Conservation (phyloP, 1,284 basidiomycete genomes). For the Thecaphora frezii region DNA sequence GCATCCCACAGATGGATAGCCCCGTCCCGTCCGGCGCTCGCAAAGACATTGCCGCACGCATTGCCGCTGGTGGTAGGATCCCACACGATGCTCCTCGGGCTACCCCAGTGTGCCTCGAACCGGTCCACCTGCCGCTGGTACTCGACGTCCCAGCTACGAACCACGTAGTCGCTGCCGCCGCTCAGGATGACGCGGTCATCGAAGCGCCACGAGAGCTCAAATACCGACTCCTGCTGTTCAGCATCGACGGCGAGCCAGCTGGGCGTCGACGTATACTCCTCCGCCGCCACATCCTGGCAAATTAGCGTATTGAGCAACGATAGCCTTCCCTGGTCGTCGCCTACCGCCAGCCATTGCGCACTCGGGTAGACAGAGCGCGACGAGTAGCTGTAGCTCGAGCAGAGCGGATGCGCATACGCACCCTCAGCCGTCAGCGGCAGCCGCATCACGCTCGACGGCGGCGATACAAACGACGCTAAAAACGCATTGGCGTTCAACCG, state of each 20-base stretch:
- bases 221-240: conserved; percentile 29
- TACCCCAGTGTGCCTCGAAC: conserved; percentile 41
- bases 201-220: conserved; percentile 48
- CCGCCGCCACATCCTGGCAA: conserved; percentile 15
- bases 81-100: conserved; percentile 48
- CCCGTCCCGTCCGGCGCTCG: conserved; percentile 53
- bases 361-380: conserved; percentile 29
- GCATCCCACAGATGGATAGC: conserved; percentile 51
- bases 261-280: conserved; percentile 7
- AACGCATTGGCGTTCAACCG: neutral
- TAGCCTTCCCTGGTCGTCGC: conserved; percentile 54
- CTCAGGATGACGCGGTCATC: conserved; percentile 48
- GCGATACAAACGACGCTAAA: conserved; percentile 29
- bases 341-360: conserved; percentile 53
- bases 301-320: conserved; percentile 46
- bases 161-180: conserved; percentile 48
- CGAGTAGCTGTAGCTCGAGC: conserved; percentile 43
- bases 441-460: conserved; percentile 10
- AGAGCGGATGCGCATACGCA: conserved; percentile 35
- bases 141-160: conserved; percentile 52
- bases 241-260: conserved; percentile 26
- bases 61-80: conserved; percentile 39
- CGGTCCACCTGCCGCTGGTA: conserved; percentile 26
- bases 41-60: conserved; percentile 39
- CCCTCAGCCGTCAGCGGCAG: conserved; percentile 15